Evolutionary conservation across 176 grass and related monocot species (phyloP), one percentile per base, ranked within the genome.

Genomic region (Aegilops umbellulata): DNA sequence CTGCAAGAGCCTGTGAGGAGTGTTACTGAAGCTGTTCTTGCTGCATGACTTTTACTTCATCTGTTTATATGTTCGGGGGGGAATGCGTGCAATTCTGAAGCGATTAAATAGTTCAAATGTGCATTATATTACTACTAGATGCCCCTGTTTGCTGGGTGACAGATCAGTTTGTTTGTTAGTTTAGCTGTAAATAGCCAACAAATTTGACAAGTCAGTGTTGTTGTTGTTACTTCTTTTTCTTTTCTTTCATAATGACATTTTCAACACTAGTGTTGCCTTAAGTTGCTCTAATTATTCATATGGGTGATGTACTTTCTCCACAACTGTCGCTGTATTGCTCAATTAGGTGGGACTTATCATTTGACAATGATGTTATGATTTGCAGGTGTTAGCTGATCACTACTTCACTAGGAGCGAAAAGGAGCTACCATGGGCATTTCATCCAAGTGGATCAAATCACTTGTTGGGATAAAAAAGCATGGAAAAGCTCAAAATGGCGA

Each of bases 401-500:
- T 39, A 39, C 38, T 39, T 0, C 38, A 38, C 36, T 23, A 15
- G 55, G 61, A 60, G 36, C 44, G 7, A 23, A 60, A 58, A 60
- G 60, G 72, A 19, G 51, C 17, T 29, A 25, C 11, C 24, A 91
- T 92, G 94, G 94, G 94, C 35, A 97, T 97, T 79, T 97, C 94
- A 69, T 67, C 92, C 3, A 97, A 92, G 85, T 97, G 94, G 94
- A 87, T 97, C 17, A 97, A 97, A 83, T 92, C 92, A 76, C 84
- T 97, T 81, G 92, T 97, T 35, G 94, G 94, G 74, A 78, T 94
- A 86, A 90, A 65, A 63, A 97, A 92, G 76, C 82, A 91, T 58
- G 94, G 87, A 8, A 97, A 94, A 20, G 7, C 83, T 19, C 89
- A 69, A 81, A 91, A 79, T 65, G 79, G 66, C 44, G 89, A 92